A percentile compares a stretch with the other conserved stretches of the same genome.
phyloP scores from a whole-genome alignment of 805 yeast genomes.

The Metschnikowia henanensis region DNA sequence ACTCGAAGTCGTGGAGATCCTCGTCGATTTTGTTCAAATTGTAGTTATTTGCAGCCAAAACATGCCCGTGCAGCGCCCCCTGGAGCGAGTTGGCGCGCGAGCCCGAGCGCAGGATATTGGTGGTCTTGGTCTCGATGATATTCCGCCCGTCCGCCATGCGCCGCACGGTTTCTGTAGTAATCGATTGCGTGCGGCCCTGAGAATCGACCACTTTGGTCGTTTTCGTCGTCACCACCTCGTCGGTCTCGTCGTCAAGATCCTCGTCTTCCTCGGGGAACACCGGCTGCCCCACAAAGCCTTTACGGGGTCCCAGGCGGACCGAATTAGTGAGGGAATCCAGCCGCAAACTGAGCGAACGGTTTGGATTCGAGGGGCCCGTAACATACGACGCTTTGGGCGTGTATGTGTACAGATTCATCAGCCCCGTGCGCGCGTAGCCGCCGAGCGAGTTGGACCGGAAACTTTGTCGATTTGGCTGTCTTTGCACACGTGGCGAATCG shows the following conservation, averaged over 20 bases:
- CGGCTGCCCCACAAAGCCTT: conserved; percentile 3
- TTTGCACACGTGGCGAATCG: background rate
- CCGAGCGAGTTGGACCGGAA: conserved; percentile 22
- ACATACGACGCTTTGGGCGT: conserved; percentile 40
- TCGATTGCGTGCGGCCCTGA: conserved; percentile 53
- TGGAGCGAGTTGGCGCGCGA: conserved; percentile 32
- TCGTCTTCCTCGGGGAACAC: conserved; percentile 19
- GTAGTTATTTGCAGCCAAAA: conserved; percentile 8
- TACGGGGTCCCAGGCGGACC: conserved; percentile 8
- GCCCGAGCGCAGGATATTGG: conserved; percentile 35
- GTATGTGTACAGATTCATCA: conserved; percentile 37
- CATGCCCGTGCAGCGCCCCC: conserved; percentile 11
- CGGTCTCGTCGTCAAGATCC: conserved; percentile 18
- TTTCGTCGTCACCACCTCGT: conserved; percentile 38
- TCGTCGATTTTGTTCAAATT: conserved; percentile 43
- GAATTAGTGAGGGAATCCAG: conserved; percentile 9
- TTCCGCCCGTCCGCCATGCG: conserved; percentile 46
- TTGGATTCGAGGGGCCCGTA: conserved; percentile 27
- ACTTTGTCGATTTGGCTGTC: background rate
- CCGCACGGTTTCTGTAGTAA: conserved; percentile 53
- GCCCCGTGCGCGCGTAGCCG: conserved; percentile 26
- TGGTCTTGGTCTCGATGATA: conserved; percentile 43
- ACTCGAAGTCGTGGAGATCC: conserved; percentile 43
- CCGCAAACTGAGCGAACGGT: conserved; percentile 9
- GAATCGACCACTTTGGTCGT: conserved; percentile 52